A percentile compares a stretch with the other conserved stretches of the same genome.
Evolutionary conservation across 106 monocot genomes (phyloP).

Genomic region (Dioscorea zingiberensis): DNA sequence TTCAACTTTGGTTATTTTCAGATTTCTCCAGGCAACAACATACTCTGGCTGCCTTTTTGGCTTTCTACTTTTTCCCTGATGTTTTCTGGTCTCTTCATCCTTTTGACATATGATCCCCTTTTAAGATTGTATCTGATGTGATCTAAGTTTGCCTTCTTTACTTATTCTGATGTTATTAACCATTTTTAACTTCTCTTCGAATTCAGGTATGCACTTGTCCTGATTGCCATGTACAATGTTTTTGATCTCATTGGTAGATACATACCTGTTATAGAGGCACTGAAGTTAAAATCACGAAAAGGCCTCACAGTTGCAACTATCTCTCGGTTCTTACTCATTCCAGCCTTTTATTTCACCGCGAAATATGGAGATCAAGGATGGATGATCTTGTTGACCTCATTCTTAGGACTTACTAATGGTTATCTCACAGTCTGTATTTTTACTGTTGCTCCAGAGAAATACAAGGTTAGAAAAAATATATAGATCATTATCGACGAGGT

Average conservation of each 20-base stretch:
- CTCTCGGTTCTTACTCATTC: constrained; percentile 66
- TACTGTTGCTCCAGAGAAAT: constrained; percentile 63
- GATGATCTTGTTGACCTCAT: constrained; percentile 79
- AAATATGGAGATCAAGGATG: constrained; percentile 72
- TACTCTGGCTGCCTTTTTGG: too few species aligned
- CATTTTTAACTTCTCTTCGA: too few species aligned
- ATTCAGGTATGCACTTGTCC: constrained; percentile 73
- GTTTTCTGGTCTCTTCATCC: too few species aligned
- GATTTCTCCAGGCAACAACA: too few species aligned
- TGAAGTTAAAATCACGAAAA: constrained; percentile 58
- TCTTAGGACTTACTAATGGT: constrained; percentile 67
- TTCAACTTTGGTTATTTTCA: too few species aligned
- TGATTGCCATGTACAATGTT: constrained; percentile 81
- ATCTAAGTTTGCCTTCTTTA: too few species aligned
- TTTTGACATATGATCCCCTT: too few species aligned
- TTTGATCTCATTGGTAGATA: constrained; percentile 82
- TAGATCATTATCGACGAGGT: background rate
- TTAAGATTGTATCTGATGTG: too few species aligned
- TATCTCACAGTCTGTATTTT: constrained; percentile 73
- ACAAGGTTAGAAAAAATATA: constrained; percentile 37
- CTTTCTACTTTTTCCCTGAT: too few species aligned
- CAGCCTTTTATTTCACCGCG: constrained; percentile 86
- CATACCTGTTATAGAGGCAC: constrained; percentile 32
- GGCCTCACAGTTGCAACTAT: constrained; percentile 27
- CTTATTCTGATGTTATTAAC: background rate